These are phyloP conservation scores for Dalechampia spathulata DNA, from an alignment of 441 rosid species.

Conservation along the genomic window DNA sequence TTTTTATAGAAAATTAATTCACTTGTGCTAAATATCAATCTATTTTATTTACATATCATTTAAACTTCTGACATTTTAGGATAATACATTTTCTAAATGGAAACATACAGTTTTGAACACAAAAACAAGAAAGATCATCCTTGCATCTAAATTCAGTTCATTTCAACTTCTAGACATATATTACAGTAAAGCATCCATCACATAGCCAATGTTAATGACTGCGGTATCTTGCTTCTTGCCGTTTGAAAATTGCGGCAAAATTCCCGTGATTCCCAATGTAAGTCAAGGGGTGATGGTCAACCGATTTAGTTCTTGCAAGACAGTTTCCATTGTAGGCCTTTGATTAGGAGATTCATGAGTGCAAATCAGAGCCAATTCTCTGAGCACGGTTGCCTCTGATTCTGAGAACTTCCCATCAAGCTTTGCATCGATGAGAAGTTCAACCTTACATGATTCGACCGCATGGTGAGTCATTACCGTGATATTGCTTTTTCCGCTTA, in stretches of 20 bases:
- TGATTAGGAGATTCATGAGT: constrained; percentile 58
- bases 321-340: constrained; percentile 64
- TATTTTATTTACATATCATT: no score
- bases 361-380: constrained; percentile 60
- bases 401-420: constrained; percentile 48
- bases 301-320: constrained; percentile 47
- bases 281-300: constrained; percentile 19
- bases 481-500: constrained; percentile 63
- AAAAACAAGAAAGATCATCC: neutral
- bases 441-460: constrained; percentile 42
- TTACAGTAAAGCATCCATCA: neutral
- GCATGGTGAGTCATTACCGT: constrained; percentile 36
- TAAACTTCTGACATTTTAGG: no score
- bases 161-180: neutral
- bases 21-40: no score
- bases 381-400: constrained; percentile 55
- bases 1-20: no score
- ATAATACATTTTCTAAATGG: no score
- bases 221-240: constrained; percentile 19
- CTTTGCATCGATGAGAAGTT: constrained; percentile 58
- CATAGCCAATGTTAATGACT: constrained; percentile 1
- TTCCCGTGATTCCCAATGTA: neutral
- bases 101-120: no score
- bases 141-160: constrained; percentile 6
- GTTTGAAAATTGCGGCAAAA: constrained; percentile 25